Base-by-base conservation (phyloP, 2,329 filamentous ascomycete genomes). In the Didymella keratinophila region DNA sequence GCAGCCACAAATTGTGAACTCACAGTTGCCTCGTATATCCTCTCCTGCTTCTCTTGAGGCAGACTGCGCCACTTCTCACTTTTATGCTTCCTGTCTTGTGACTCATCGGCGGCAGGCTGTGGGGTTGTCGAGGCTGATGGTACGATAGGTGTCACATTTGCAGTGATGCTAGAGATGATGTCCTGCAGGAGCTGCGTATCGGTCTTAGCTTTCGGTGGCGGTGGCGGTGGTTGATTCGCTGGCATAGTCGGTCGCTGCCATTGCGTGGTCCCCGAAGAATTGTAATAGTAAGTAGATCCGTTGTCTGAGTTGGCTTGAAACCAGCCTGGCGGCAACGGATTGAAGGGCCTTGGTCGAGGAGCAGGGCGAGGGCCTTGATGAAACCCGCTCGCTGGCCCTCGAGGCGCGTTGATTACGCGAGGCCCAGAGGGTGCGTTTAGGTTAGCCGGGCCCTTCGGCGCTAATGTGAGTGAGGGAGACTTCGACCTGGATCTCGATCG, bases 11-110 rank as follows among this genome's bases (percentile, higher is more conserved):
- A 11, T 18, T 2, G 25, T 21, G 2, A 39, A 81, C 91, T 76
- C 83, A 96, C 92, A 50, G 93, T 96, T 72, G 93, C 93, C 76
- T 97, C 93, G 70, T 97, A 98, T 2, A 97, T 83, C 80, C 92
- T 97, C 86, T 93, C 96, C 78, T 95, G 92, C 78, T 97, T 97
- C 65, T 97, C 93, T 66, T 87, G 75, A 1, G 89, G 82, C 30
- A 89, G 75, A 58, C 83, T 84, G 54, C 86, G 84, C 90, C 90
- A 93, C 73, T 89, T 91, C 46, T 92, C 89, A 68, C 84, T 71
- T 39, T 66, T 68, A 0, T 70, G 61, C 42, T 66, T 83, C 67
- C 86, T 88, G 6, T 82, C 82, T 70, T 81, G 83, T 66, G 82
- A 82, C 46, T 83, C 82, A 42, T 82, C 81, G 21, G 78, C 84